phyloP scores from a whole-genome alignment of 139 green algal genomes.

The Haematococcus lacustris region DNA sequence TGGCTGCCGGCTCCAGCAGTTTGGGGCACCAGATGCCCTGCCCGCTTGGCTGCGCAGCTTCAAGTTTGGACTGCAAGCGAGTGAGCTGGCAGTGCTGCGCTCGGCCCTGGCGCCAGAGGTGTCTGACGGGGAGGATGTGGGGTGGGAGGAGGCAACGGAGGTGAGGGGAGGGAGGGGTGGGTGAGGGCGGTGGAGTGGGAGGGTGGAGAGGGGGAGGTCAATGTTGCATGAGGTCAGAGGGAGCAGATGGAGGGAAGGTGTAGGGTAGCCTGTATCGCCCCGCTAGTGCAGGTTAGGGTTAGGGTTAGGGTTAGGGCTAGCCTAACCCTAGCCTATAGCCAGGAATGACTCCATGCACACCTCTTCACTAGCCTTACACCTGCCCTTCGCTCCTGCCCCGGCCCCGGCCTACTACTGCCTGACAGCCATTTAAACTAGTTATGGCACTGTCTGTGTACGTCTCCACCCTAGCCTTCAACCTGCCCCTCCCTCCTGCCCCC shows the following conservation, averaged over 20 bases:
- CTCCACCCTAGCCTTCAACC: background rate
- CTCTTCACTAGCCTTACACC: no score
- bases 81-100: slow-evolving; percentile 20
- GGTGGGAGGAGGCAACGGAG: slow-evolving; percentile 51
- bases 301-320: background rate
- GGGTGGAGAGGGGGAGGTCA: background rate
- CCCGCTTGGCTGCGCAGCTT: slow-evolving; percentile 12
- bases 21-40: background rate
- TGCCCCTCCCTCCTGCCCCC: background rate
- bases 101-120: slow-evolving; percentile 27
- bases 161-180: background rate
- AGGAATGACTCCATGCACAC: background rate
- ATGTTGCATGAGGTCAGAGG: background rate
- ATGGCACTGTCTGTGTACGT: background rate
- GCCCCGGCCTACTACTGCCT: no score
- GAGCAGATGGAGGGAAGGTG: slow-evolving; percentile 8
- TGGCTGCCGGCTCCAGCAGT: background rate
- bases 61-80: slow-evolving; percentile 14
- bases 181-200: background rate
- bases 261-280: no score
- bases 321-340: background rate
- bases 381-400: no score
- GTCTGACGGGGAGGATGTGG: slow-evolving; percentile 17
- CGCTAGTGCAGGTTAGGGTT: background rate
- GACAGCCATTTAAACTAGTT: background rate